Percentiles rank a stretch among this genome's conserved stretches.
Evolutionary conservation across 2,329 filamentous ascomycete species (phyloP).

Genomic region (Simplicillium sp.): DNA sequence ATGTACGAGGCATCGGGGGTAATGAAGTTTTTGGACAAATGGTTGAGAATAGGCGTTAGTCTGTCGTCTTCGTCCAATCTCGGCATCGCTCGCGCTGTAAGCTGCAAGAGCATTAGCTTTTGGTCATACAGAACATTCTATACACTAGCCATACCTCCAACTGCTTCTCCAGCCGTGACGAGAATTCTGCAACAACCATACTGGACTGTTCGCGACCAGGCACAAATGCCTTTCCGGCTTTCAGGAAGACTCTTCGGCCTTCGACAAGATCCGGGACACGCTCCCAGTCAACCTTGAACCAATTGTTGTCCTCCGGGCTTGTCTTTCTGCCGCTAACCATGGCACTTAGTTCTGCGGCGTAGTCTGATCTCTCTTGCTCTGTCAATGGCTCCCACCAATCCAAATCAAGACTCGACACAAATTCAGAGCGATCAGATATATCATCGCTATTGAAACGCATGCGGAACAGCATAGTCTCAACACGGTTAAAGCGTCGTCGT

Average conservation of each 20-base stretch:
- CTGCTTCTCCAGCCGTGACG: conserved; percentile 65
- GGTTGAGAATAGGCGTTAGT: conserved; percentile 55
- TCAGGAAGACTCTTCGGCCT: conserved; percentile 64
- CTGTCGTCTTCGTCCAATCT: conserved; percentile 94
- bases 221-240: conserved; percentile 80
- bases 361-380: conserved; percentile 64
- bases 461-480: conserved; percentile 84
- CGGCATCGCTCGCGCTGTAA: conserved; percentile 84
- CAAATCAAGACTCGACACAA: conserved; percentile 68
- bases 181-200: conserved; percentile 85
- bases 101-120: conserved; percentile 29
- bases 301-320: conserved; percentile 63
- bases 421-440: conserved; percentile 59
- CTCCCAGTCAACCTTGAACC: conserved; percentile 97
- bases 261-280: conserved; percentile 86
- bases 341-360: conserved; percentile 52
- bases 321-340: conserved; percentile 27
- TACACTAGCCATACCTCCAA: conserved; percentile 55
- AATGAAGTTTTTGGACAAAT: conserved; percentile 93
- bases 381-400: conserved; percentile 85
- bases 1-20: conserved; percentile 78
- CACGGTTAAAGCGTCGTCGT: conserved; percentile 71
- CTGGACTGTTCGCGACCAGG: conserved; percentile 78
- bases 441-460: conserved; percentile 74
- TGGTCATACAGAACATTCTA: not conserved